A percentile compares a stretch with the other conserved stretches of the same genome.
phyloP scores from a whole-genome alignment of 225 moss, liverwort and hornwort species.

The Marchantia paleacea region DNA sequence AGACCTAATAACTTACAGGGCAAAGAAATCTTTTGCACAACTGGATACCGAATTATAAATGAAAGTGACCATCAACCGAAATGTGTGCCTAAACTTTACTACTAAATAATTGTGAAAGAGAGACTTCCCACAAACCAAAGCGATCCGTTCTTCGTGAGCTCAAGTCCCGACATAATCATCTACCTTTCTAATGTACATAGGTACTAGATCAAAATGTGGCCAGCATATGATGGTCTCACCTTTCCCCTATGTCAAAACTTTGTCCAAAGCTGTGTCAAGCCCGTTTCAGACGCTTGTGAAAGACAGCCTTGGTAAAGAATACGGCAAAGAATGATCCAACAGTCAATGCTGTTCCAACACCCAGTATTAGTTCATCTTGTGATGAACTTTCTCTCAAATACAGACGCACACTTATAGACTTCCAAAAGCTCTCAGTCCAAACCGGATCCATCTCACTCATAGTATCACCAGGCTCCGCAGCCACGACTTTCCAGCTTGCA shows the following conservation, averaged over 20 bases:
- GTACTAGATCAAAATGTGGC: neutral
- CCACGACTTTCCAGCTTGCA: conserved; percentile 61
- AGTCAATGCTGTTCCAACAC: conserved; percentile 59
- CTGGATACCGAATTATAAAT: too few species aligned
- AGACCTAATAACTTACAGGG: too few species aligned
- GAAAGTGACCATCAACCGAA: too few species aligned
- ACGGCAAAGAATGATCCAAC: conserved; percentile 51
- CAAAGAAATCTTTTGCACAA: too few species aligned
- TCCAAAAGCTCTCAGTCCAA: conserved; percentile 96
- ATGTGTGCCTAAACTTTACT: neutral
- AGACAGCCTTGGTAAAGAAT: conserved; percentile 50
- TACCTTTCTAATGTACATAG: neutral
- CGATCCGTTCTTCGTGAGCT: neutral
- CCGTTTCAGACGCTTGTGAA: conserved; percentile 76
- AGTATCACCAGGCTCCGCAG: conserved; percentile 58
- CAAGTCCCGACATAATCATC: neutral
- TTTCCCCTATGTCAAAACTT: conserved; percentile 9
- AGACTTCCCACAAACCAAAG: neutral
- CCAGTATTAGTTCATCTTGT: conserved; percentile 61
- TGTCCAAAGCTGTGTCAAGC: conserved; percentile 31
- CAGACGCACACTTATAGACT: conserved; percentile 54
- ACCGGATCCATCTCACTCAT: conserved; percentile 91
- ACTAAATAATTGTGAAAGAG: neutral
- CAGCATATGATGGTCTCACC: neutral
- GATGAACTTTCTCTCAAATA: conserved; percentile 68